phyloP scores from a whole-genome alignment of 768 basidiomycete species.

The Leccinellum rugosiceps region DNA sequence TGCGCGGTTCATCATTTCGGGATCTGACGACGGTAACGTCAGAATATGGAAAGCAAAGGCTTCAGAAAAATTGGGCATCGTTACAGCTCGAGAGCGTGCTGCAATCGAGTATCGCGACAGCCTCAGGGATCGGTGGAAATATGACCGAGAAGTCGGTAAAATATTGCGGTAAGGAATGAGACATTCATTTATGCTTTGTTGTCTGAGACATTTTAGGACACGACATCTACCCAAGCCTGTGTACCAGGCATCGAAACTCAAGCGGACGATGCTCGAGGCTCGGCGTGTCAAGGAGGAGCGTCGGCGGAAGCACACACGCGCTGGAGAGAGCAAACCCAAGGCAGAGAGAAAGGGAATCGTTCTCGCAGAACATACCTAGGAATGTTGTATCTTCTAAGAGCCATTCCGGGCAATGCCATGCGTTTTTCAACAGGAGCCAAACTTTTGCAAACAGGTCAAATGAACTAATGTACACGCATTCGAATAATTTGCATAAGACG shows the following conservation, averaged over 20 bases:
- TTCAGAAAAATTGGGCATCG: constrained; percentile 85
- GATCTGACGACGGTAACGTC: constrained; percentile 94
- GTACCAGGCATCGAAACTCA: constrained; percentile 81
- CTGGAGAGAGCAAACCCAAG: constrained; percentile 83
- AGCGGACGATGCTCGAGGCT: constrained; percentile 90
- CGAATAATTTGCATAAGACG: neutral
- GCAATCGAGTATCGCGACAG: constrained; percentile 90
- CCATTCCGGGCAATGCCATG: constrained; percentile 6
- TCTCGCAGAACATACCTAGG: constrained; percentile 64
- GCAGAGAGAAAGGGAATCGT: constrained; percentile 89
- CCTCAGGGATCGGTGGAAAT: constrained; percentile 85
- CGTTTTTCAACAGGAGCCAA: neutral
- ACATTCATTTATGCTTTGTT: neutral
- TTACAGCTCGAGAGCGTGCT: constrained; percentile 87
- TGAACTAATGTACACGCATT: constrained; percentile 1
- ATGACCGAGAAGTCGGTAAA: constrained; percentile 76
- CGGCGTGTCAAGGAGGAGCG: constrained; percentile 90
- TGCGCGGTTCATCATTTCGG: constrained; percentile 84
- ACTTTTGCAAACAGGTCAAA: neutral
- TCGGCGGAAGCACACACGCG: constrained; percentile 82
- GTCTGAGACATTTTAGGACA: constrained; percentile 40
- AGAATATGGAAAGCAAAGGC: constrained; percentile 94
- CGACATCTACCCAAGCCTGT: constrained; percentile 91
- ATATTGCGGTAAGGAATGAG: constrained; percentile 62
- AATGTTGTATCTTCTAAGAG: constrained; percentile 12